Base-by-base conservation (phyloP, 257 asterid species). In the Solanum pimpinellifolium region DNA sequence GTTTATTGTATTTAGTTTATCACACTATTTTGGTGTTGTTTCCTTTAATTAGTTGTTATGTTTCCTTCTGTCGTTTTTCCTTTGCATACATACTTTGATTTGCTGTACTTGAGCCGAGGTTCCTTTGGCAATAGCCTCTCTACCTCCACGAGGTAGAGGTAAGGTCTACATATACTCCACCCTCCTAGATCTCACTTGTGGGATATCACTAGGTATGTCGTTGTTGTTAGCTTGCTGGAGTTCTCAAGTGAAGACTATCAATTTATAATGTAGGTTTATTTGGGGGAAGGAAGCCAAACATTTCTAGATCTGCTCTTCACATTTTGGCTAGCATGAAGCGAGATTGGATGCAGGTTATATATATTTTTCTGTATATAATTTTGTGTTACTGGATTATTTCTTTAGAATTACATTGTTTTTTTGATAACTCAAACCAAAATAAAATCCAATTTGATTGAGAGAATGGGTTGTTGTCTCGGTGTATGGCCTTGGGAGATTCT, bases 301-400 rank as follows among this genome's bases (percentile, higher is more conserved):
- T 90, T 29, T 77, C 90, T 74, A 88, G 70, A 76, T 87, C 92
- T n/a, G 91, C 92, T 70, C 86, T 88, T 49, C 89, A 78, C 56
- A 91, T 91, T 90, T 86, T 91, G 81, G 93, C 91, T 42, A 90
- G 98, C 94, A 96, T 96, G 99, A 96, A 96, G 91, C 92, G 96
- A 88, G 99, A 95, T 86, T 97, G 91, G 98, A 95, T 97, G 94
- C 98, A 94, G 99, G 99, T 93, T 69, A 74, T 59, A 60, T 47
- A 86, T 86, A 47, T 49, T 73, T 56, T 18, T 73, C 73, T 86
- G 72, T 44, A 23, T 47, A 46, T 75, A 37, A 42, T 77, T 78
- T 78, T 52, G 41, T 75, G 82, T 49, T 86, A 39, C 78, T 65
- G 66, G 80, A 86, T 73, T 80, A 80, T 9, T 78, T 47, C 62